A percentile compares a stretch with the other conserved stretches of the same genome.
Conservation (phyloP, 352 stramenopile genomes). For the Phytopythium mirpurense region DNA sequence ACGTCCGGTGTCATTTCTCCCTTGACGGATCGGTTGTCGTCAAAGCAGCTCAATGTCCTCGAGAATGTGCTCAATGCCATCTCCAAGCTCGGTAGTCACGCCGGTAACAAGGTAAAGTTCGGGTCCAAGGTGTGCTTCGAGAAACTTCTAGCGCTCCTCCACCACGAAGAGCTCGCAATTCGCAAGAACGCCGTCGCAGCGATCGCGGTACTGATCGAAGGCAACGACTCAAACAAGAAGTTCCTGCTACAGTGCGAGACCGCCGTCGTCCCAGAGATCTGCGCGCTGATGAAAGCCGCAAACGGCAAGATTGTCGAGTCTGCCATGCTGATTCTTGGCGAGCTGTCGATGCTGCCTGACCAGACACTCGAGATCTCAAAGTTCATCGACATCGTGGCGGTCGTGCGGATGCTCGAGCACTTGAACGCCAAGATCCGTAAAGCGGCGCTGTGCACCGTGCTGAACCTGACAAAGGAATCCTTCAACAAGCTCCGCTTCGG, state of each 20-base stretch:
- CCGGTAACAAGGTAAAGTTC: constrained; percentile 77
- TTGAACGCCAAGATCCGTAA: constrained; percentile 53
- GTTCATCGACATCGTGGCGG: constrained; percentile 49
- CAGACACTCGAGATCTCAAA: constrained; percentile 71
- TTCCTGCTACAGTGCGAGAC: constrained; percentile 57
- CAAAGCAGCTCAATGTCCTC: constrained; percentile 56
- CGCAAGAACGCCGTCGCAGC: constrained; percentile 54
- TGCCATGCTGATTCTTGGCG: constrained; percentile 61
- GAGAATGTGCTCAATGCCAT: constrained; percentile 67
- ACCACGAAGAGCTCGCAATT: constrained; percentile 60
- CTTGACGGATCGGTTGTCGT: constrained; percentile 59
- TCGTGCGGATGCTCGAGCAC: constrained; percentile 59
- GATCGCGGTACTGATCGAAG: constrained; percentile 55
- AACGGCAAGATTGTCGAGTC: constrained; percentile 71
- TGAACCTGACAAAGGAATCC: constrained; percentile 66
- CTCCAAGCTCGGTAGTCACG: constrained; percentile 60
- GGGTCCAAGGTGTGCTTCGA: constrained; percentile 71
- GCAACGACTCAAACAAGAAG: constrained; percentile 69
- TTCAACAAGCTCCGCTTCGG: constrained; percentile 79
- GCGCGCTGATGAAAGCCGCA: constrained; percentile 46
- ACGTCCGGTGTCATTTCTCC: constrained; percentile 30
- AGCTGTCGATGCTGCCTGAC: constrained; percentile 51
- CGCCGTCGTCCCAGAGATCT: constrained; percentile 47
- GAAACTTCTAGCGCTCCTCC: constrained; percentile 52
- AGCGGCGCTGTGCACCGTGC: constrained; percentile 43